phyloP scores from a whole-genome alignment of 2,329 filamentous ascomycete genomes.

The Phyllosticta ampelicida region DNA sequence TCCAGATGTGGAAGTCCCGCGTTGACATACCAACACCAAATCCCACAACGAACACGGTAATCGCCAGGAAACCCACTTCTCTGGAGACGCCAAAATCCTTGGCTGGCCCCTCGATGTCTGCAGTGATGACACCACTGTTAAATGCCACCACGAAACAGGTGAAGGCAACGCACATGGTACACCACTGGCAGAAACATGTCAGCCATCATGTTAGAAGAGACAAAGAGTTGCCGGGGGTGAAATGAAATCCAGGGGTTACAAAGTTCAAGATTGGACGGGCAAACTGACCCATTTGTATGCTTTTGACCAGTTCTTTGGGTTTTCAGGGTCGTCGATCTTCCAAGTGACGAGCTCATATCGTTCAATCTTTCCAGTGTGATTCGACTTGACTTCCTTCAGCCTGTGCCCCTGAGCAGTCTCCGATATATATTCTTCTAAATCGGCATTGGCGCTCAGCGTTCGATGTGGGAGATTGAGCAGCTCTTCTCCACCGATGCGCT shows the following conservation, averaged over 20 bases:
- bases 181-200: conserved; percentile 22
- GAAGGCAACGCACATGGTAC: conserved; percentile 69
- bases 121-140: conserved; percentile 63
- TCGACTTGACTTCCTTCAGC: conserved; percentile 43
- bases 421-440: conserved; percentile 53
- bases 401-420: conserved; percentile 55
- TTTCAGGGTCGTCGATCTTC: conserved; percentile 57
- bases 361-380: conserved; percentile 39
- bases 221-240: not conserved
- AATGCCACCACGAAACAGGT: conserved; percentile 39
- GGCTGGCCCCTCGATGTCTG: conserved; percentile 56
- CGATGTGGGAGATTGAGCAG: conserved; percentile 53
- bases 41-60: conserved; percentile 70
- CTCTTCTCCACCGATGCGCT: conserved; percentile 24
- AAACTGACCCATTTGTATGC: conserved; percentile 52
- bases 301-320: conserved; percentile 80
- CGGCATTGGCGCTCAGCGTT: conserved; percentile 46
- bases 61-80: conserved; percentile 61
- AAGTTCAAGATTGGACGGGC: too few relatives aligned
- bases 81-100: conserved; percentile 56
- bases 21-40: conserved; percentile 56
- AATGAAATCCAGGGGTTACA: conserved; percentile 27
- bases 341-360: conserved; percentile 60
- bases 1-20: not conserved
- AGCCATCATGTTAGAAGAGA: too few relatives aligned